Base-by-base conservation (phyloP, 352 stramenopile genomes). In the Phytophthora chlamydospora region DNA sequence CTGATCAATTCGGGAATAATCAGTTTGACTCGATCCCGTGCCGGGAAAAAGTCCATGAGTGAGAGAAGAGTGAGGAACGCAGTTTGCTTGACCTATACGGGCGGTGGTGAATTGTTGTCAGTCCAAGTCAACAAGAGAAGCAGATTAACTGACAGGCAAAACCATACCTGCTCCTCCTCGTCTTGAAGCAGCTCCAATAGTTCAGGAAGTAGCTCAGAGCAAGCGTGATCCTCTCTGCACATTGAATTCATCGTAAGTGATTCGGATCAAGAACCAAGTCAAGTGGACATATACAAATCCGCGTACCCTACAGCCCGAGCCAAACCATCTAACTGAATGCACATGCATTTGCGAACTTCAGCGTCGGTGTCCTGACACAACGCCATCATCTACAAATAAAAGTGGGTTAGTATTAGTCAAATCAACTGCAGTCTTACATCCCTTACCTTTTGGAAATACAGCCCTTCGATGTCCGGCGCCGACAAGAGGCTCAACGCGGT, bases 321-420 rank as follows among this genome's bases (percentile, higher is more conserved):
- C 4, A 94, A 58, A 0, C 76, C 82, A 54, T 94, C 85, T 11
- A 94, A 57, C 50, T 94, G 85, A 50, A 94, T 80, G 46, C 85
- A 93, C 85, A 94, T 94, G 56, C 79, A 93, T 53, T 72, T 86
- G 21, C 85, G 83, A 24, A 94, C 81, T 67, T 94, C 85, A 10
- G 83, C 80, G 40, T 94, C 85, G 4, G 85, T 94, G 42, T 94
- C 85, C 75, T 94, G 85, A 41, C 85, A 94, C 27, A 94, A 56
- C 0, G 75, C 78, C 77, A 94, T 91, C 85, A 93, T 94, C 83
- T 94, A 72, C 6, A 6, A 8, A 36, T 9, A 62, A 36, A 16
- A 6, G 3, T 4, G 0, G 2, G 24, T 29, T 29, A 29, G 24
- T 29, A 29, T 29, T 29, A 3, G 24, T 29, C 24, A 0, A 3